Evolutionary conservation across 2,329 filamentous ascomycete genomes (phyloP).

Genomic region (Leptographium procerum): DNA sequence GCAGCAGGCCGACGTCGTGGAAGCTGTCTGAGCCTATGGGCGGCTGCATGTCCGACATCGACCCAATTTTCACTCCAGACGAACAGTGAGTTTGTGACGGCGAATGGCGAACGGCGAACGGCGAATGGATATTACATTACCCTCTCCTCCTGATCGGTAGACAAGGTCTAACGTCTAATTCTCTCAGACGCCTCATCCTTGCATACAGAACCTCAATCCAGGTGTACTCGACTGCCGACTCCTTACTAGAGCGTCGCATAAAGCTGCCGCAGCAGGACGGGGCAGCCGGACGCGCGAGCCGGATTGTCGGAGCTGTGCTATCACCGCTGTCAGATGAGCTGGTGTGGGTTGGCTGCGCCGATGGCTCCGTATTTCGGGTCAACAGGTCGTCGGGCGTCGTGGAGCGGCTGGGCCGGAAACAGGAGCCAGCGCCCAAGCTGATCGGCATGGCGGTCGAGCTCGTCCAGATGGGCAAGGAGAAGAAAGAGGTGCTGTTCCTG

Average conservation of each 20-base stretch:
- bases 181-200: slow-evolving; percentile 53
- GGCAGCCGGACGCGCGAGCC: slow-evolving; percentile 11
- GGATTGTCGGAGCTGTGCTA: slow-evolving; percentile 26
- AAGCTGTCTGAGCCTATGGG: slow-evolving; percentile 53
- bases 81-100: slow-evolving; percentile 41
- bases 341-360: slow-evolving; percentile 49
- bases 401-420: slow-evolving; percentile 27
- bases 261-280: slow-evolving; percentile 26
- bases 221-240: slow-evolving; percentile 71
- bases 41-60: slow-evolving; percentile 52
- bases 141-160: neutral
- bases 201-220: slow-evolving; percentile 65
- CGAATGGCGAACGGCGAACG: too few relatives aligned
- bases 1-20: slow-evolving; percentile 29
- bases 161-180: neutral
- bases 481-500: slow-evolving; percentile 35
- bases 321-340: slow-evolving; percentile 32
- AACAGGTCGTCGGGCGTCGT: slow-evolving; percentile 41
- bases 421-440: slow-evolving; percentile 23
- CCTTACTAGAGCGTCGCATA: slow-evolving; percentile 66
- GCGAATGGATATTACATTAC: too few relatives aligned
- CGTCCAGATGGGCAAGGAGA: slow-evolving; percentile 22
- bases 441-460: slow-evolving; percentile 33
- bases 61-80: slow-evolving; percentile 49
- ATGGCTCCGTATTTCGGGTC: slow-evolving; percentile 44